Base-by-base conservation (phyloP, 2,329 filamentous ascomycete genomes). In the Sclerotinia glacialis region DNA sequence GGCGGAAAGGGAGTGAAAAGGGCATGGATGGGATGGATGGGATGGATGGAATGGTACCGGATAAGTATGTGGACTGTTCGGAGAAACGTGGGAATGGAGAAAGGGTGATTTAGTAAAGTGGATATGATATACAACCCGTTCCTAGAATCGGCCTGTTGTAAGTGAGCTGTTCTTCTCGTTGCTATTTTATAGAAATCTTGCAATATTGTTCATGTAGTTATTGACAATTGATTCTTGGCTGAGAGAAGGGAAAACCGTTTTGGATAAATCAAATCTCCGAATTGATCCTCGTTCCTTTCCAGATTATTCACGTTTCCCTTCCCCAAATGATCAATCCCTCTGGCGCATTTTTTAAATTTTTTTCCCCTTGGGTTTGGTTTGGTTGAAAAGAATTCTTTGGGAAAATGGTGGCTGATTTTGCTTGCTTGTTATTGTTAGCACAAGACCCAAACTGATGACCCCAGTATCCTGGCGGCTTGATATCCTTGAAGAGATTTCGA, bases 381-480 rank as follows among this genome's bases (percentile, higher is more conserved):
- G 23, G 16, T 31, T 37, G 42, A 49, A n/a, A 60, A 50, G 18
- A 26, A 37, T 65, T 46, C 37, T 46, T 42, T 55, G 49, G 65
- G 34, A 47, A 64, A 63, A 34, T 55, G n/a, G 65, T 63, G 65
- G 44, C 65, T 64, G 37, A 21, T 26, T 58, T 50, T 64, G 21
- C 31, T 58, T 52, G 26, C 40, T 34, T 50, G 53, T 58, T 40
- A 44, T 52, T 50, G 50, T 37, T 64, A 40, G 47, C 53, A 64
- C 40, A 63, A 23, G 44, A 65, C 64, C 64, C 64, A 61, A 65
- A 52, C 47, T 52, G 37, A 44, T 50, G 54, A 65, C 46, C 64
- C 64, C 21, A 14, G 63, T 65, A 47, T n/a, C 37, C 44, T 49
- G 44, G 40, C 28, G 58, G 64, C 55, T 31, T 53, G 64, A 50